These are phyloP conservation scores for Phaeosphaeriaceae sp. DNA, from an alignment of 2,329 filamentous ascomycete species.

Conservation along the genomic window DNA sequence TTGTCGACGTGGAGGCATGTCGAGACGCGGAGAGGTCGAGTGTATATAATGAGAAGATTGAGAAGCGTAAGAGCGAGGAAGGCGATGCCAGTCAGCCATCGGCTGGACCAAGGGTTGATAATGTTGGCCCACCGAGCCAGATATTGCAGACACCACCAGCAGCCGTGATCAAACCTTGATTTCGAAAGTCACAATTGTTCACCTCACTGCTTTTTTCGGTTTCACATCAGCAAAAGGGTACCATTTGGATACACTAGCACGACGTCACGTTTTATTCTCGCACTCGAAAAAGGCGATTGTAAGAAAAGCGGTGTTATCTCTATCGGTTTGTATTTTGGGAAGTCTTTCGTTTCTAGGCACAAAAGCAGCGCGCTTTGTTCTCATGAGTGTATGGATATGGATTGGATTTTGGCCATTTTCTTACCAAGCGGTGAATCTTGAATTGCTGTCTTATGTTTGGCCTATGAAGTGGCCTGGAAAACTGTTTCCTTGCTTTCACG, in stretches of 20 bases:
- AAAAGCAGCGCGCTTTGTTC: constrained; percentile 52
- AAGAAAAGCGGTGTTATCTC: background rate
- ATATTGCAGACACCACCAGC: background rate
- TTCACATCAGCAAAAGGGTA: no score
- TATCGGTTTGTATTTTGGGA: background rate
- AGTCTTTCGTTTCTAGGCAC: background rate
- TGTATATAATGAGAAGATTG: background rate
- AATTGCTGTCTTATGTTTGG: background rate
- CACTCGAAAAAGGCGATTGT: no score
- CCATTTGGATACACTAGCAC: no score
- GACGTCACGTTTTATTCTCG: background rate
- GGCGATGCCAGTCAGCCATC: background rate
- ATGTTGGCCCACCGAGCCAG: background rate
- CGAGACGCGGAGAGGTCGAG: background rate
- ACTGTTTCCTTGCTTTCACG: no score
- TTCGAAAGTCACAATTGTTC: background rate
- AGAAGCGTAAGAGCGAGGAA: background rate
- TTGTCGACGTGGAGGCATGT: constrained; percentile 6
- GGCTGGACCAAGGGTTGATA: background rate
- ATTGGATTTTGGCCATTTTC: background rate
- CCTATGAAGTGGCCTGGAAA: background rate
- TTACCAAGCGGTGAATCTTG: background rate
- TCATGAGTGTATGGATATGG: background rate
- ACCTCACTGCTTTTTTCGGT: background rate
- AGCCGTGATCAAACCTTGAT: constrained; percentile 1